Conservation (phyloP, 1,139 yeast species). For the Saccharomycopsis crataegensis region DNA sequence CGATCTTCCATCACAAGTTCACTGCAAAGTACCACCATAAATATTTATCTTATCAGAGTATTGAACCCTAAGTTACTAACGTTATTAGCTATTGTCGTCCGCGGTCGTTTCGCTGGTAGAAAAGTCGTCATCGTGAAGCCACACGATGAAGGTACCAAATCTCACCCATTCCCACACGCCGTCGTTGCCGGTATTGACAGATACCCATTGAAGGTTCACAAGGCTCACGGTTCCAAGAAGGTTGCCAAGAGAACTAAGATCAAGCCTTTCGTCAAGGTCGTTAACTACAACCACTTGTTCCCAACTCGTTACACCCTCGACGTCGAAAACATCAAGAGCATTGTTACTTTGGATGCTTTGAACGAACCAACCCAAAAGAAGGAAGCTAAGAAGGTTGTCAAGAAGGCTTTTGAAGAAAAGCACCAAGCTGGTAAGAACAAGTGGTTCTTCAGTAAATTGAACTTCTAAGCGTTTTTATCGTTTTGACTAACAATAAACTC, state of each 20-base stretch:
- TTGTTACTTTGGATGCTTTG: slow-evolving; percentile 88
- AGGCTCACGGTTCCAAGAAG: slow-evolving; percentile 93
- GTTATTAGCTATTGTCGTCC: slow-evolving; percentile 86
- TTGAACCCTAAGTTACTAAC: slow-evolving; percentile 22
- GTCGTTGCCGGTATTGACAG: slow-evolving; percentile 99
- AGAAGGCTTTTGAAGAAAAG: slow-evolving; percentile 99
- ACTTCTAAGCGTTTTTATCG: slow-evolving; percentile 61
- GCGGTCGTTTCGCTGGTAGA: slow-evolving; percentile 99
- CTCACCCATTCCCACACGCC: slow-evolving; percentile 99
- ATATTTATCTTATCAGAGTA: too few relatives aligned
- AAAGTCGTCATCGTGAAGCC: slow-evolving; percentile 99
- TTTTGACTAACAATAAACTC: neutral
- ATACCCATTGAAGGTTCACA: slow-evolving; percentile 96
- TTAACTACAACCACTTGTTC: slow-evolving; percentile 99
- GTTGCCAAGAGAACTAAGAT: slow-evolving; percentile 95
- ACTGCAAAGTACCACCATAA: too few relatives aligned
- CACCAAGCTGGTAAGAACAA: slow-evolving; percentile 99
- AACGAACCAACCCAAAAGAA: slow-evolving; percentile 98
- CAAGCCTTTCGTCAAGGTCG: slow-evolving; percentile 98
- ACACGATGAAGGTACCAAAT: slow-evolving; percentile 98
- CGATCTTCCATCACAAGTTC: too few relatives aligned
- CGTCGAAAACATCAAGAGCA: slow-evolving; percentile 90
- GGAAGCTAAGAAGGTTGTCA: slow-evolving; percentile 98
- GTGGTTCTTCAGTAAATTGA: slow-evolving; percentile 99
- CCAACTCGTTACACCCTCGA: slow-evolving; percentile 99